Base-by-base conservation (phyloP, 805 yeast species). In the Vanderwaltozyma verrucispora region DNA sequence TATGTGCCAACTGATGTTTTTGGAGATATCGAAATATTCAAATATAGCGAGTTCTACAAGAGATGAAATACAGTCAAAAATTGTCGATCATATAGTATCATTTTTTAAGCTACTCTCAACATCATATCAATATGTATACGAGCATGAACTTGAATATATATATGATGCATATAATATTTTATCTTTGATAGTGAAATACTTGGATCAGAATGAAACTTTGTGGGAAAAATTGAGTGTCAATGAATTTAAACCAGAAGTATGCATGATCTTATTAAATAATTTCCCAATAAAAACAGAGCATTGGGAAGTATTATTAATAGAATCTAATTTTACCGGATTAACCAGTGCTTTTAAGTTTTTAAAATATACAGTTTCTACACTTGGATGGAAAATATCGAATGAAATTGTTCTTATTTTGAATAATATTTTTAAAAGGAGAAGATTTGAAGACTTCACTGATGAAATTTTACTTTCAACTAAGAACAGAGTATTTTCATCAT, bases 391-490 rank as follows among this genome's bases (percentile, higher is more conserved):
- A 16, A 42, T 69, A 14, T 55, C 54, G 32, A 53, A 67, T 33
- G 68, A 68, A 16, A 78, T 84, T 37, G 61, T 84, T 20, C 72
- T 77, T 40, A 33, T 29, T 10, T 32, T 55, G 16, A 47, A 56
- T 33, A 38, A 40, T 9, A 37, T 51, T 6, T 52, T 54, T 28
- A 57, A 53, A 29, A 46, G 33, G 17, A 40, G 56, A 36, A 47
- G 56, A 31, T 59, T 49, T 37, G 39, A 40, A 17, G 53, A 59
- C 31, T 59, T 50, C 37, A 35, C 35, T 4, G 56, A 50, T 24
- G 63, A 59, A 27, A 3, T 21, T 1, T 11, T 4, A 3, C 7
- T 27, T 5, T 39, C 49, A 1, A 25, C 34, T 3, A 36, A 28
- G 8, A 48, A 42, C 28, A 30, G 23, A 15, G 42, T 49, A 7